phyloP scores from a whole-genome alignment of 2,329 filamentous ascomycete species.

The Trichoderma aggressivum region DNA sequence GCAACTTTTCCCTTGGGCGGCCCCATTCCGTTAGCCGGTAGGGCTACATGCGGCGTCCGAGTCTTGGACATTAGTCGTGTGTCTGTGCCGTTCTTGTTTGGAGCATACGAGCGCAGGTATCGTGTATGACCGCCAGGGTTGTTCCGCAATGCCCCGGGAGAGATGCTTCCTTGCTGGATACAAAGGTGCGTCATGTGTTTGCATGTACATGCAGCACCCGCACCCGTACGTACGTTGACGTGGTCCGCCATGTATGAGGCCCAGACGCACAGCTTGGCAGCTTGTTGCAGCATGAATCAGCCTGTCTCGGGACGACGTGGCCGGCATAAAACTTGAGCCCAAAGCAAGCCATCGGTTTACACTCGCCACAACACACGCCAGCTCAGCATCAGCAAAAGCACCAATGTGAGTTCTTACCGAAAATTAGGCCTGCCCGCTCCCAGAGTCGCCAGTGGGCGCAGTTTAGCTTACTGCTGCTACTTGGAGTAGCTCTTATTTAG shows the following conservation, averaged over 20 bases:
- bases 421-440: background rate
- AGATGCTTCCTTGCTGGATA: background rate
- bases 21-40: constrained; percentile 14
- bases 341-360: background rate
- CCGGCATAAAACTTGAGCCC: background rate
- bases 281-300: background rate
- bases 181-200: background rate
- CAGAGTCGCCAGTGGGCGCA: background rate
- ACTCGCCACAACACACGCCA: background rate
- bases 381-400: background rate
- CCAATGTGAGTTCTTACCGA: background rate
- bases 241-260: background rate
- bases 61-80: background rate
- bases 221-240: background rate
- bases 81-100: background rate
- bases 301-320: background rate
- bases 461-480: background rate
- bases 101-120: background rate
- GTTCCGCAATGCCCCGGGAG: background rate
- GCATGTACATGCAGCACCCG: background rate
- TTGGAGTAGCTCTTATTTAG: background rate
- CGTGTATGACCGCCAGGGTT: background rate
- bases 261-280: background rate
- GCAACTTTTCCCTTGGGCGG: background rate
- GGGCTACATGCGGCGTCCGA: constrained; percentile 5